phyloP scores from a whole-genome alignment of 441 rosid species.

The Gossypium schwendimanii region DNA sequence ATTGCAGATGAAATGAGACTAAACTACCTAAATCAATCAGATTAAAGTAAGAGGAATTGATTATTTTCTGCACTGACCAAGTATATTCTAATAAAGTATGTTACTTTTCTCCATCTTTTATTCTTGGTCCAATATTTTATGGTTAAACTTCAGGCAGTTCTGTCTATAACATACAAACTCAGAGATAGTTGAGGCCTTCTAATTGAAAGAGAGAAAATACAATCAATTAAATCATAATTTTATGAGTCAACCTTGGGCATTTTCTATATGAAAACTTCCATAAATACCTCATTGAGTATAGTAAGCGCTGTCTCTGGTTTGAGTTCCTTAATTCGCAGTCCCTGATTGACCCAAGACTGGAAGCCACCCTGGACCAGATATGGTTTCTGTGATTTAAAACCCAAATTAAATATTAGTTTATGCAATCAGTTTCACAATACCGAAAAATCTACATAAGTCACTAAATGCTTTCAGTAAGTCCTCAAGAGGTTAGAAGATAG shows the following conservation, averaged over 20 bases:
- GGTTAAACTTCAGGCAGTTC: background rate
- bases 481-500: background rate
- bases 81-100: background rate
- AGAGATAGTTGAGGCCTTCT: background rate
- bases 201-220: background rate
- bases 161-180: background rate
- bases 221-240: background rate
- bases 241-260: background rate
- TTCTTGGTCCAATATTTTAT: background rate
- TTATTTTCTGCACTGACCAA: background rate
- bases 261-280: background rate
- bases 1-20: background rate
- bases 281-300: conserved; percentile 73
- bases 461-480: background rate
- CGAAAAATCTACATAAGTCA: background rate
- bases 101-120: background rate
- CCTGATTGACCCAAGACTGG: conserved; percentile 73
- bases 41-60: background rate
- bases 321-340: conserved; percentile 73
- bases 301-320: conserved; percentile 74
- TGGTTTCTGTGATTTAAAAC: conserved; percentile 48
- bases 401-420: conserved; percentile 17
- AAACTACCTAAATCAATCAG: background rate
- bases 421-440: background rate
- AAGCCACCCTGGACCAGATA: conserved; percentile 83